Percentiles rank a stretch among this genome's conserved stretches.
Conservation (phyloP, 176 grass and related monocot genomes). For the Stipa capillata region DNA sequence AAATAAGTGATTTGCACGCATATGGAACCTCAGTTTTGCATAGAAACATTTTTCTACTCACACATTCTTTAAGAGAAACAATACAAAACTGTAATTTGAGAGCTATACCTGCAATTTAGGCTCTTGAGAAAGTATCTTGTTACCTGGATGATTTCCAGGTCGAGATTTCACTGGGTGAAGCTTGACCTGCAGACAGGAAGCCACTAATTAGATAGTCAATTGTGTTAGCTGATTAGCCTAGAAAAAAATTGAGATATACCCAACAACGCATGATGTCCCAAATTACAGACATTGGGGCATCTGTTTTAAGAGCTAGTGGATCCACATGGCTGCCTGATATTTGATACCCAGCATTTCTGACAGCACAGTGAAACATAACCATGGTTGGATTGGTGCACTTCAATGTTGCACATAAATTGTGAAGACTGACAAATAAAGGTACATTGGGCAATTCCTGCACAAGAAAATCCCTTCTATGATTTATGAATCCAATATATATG, state of each 20-base stretch:
- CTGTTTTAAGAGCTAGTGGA: slow-evolving; percentile 44
- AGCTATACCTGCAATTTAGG: slow-evolving; percentile 35
- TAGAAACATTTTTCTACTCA: neutral
- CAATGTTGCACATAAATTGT: slow-evolving; percentile 36
- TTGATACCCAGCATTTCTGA: slow-evolving; percentile 52
- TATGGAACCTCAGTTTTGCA: neutral
- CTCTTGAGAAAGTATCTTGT: slow-evolving; percentile 38
- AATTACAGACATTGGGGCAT: slow-evolving; percentile 49
- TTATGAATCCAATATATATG: neutral
- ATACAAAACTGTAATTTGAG: neutral
- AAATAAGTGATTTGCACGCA: neutral
- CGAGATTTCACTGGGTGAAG: slow-evolving; percentile 37
- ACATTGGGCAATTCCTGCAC: slow-evolving; percentile 44
- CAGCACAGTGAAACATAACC: slow-evolving; percentile 29
- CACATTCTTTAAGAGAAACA: neutral
- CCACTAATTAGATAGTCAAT: neutral
- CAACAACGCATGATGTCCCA: slow-evolving; percentile 61
- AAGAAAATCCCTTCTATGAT: neutral
- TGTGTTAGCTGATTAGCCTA: neutral
- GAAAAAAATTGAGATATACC: slow-evolving; percentile 16
- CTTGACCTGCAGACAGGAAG: slow-evolving; percentile 29
- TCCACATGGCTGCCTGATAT: slow-evolving; percentile 51
- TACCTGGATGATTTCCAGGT: slow-evolving; percentile 31
- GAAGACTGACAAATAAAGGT: slow-evolving; percentile 49
- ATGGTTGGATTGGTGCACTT: slow-evolving; percentile 48